phyloP scores from a whole-genome alignment of 2,329 filamentous ascomycete species.

The Alternaria postmessia region DNA sequence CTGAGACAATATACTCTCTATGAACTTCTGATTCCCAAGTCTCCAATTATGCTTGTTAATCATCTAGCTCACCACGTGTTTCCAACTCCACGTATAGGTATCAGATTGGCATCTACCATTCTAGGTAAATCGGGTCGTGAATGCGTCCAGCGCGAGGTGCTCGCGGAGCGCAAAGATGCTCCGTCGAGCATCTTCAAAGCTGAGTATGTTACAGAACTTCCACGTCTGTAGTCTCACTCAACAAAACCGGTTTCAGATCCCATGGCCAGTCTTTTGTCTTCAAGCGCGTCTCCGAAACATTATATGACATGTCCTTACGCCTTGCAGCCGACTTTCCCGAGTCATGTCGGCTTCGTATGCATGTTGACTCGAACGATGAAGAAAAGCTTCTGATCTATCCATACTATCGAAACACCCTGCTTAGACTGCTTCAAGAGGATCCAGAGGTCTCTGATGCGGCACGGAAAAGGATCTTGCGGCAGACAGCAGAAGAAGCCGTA shows the following conservation, averaged over 20 bases:
- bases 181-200: slow-evolving; percentile 46
- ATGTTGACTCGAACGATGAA: slow-evolving; percentile 47
- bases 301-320: slow-evolving; percentile 42
- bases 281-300: slow-evolving; percentile 42
- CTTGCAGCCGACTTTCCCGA: slow-evolving; percentile 45
- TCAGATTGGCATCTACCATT: slow-evolving; percentile 47
- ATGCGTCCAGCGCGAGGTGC: slow-evolving; percentile 44
- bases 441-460: slow-evolving; percentile 37
- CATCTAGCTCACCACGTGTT: slow-evolving; percentile 21
- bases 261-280: slow-evolving; percentile 43
- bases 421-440: slow-evolving; percentile 46
- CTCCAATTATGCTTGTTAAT: slow-evolving; percentile 29
- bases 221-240: slow-evolving; percentile 11
- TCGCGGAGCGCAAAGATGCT: slow-evolving; percentile 38
- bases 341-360: slow-evolving; percentile 48
- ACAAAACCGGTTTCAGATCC: slow-evolving; percentile 34
- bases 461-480: slow-evolving; percentile 46
- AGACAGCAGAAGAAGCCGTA: slow-evolving; percentile 47
- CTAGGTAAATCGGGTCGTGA: slow-evolving; percentile 49
- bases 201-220: slow-evolving; percentile 42
- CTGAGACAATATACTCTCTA: neutral
- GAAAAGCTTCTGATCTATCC: slow-evolving; percentile 48
- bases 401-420: slow-evolving; percentile 47
- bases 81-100: slow-evolving; percentile 27
- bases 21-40: neutral